Base-by-base conservation (phyloP, 768 basidiomycete genomes). In the Leccinum rimulosum region DNA sequence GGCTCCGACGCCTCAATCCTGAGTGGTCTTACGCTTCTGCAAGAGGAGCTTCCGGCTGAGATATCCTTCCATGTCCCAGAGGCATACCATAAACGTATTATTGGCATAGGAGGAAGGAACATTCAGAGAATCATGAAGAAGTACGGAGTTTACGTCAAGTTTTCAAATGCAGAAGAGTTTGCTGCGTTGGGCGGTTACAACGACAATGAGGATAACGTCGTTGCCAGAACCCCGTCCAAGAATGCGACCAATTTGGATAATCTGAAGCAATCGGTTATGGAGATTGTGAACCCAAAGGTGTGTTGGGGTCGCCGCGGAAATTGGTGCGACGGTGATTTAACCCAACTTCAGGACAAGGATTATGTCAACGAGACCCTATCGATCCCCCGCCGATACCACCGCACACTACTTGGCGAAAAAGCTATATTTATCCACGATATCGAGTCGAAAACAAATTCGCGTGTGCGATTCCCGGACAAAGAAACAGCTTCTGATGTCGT, bases 41-140 rank as follows among this genome's bases (percentile, higher is more conserved):
- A 96, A 75, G 96, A 98, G 73, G 96, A 99, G 73, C 79, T 99
- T n/a, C 96, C 96, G 3, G 94, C 96, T 25, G 96, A 99, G 73
- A 92, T 97, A 30, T 96, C 94, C 27, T 99, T 99, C 84, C 95
- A 98, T 74, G 94, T 99, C 12, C 96, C 96, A 33, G 96, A 99
- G 75, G 86, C 87, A 50, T 98, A 98, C 72, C 96, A 98, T 79
- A 98, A 98, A 74, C 91, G 97, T 61, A 99, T 99, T 72, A 99
- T 99, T 64, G 96, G 96, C 60, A 95, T 98, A 36, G 95, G 94
- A 35, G 96, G 96, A 30, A 88, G 95, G 69, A 98, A 94, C 75
- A 98, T 99, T 60, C 96, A 98, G 74, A 86, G 94, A 59, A 98
- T 99, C 75, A 99, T 99, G 96, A 98, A 98, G 80, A 94, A 96